Evolutionary conservation across 768 basidiomycete species (phyloP).

Genomic region (Russula sp.): DNA sequence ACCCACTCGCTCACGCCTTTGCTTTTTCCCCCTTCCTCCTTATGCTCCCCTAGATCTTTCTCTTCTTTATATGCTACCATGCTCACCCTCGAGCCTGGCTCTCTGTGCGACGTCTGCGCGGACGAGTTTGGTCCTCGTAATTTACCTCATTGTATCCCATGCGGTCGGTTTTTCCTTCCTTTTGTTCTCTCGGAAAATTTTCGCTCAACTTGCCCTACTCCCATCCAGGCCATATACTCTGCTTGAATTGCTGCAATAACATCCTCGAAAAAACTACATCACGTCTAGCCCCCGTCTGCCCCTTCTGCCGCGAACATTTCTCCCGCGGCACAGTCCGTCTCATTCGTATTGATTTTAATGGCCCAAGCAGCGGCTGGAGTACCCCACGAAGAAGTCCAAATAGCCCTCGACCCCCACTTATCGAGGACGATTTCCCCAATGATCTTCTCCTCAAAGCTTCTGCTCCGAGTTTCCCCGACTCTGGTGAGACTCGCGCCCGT

Average conservation of each 20-base stretch:
- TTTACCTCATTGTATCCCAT: slow-evolving; percentile 75
- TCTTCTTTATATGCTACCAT: slow-evolving; percentile 36
- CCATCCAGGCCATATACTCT: slow-evolving; percentile 68
- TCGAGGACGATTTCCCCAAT: slow-evolving; percentile 41
- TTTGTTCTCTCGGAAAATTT: slow-evolving; percentile 25
- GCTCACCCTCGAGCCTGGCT: slow-evolving; percentile 79
- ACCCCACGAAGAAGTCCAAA: slow-evolving; percentile 53
- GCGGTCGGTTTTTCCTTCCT: slow-evolving; percentile 48
- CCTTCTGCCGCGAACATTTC: slow-evolving; percentile 79
- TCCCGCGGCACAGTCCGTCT: slow-evolving; percentile 59
- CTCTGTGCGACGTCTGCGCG: slow-evolving; percentile 85
- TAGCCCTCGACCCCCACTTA: slow-evolving; percentile 32
- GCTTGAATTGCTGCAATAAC: slow-evolving; percentile 67
- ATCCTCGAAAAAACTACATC: slow-evolving; percentile 77
- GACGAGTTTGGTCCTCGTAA: slow-evolving; percentile 75
- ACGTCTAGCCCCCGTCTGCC: slow-evolving; percentile 67
- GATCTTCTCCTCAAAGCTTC: slow-evolving; percentile 33
- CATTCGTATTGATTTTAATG: slow-evolving; percentile 73
- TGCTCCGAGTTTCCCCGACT: slow-evolving; percentile 24
- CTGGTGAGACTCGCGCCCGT: slow-evolving; percentile 33
- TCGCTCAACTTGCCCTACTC: slow-evolving; percentile 19
- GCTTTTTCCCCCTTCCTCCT: slow-evolving; percentile 15
- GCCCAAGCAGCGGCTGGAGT: slow-evolving; percentile 52
- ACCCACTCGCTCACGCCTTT: slow-evolving; percentile 1
- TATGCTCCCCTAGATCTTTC: slow-evolving; percentile 21